Percentiles rank a stretch among this genome's conserved stretches.
Evolutionary conservation across 2,329 filamentous ascomycete genomes (phyloP).

Genomic region (Penicillium olsonii): DNA sequence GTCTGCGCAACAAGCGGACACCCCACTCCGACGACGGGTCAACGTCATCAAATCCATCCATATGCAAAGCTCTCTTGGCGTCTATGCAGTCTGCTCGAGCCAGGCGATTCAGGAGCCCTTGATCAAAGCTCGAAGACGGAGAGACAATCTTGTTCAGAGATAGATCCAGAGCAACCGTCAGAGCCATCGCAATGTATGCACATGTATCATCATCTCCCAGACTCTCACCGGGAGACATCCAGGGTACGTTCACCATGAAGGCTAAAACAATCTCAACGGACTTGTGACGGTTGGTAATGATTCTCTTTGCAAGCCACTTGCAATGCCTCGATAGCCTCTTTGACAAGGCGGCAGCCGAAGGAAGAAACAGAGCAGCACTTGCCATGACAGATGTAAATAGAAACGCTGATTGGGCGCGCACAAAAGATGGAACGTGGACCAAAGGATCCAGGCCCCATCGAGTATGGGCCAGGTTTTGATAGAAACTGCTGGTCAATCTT

Average conservation of each 20-base stretch:
- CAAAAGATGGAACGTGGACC: constrained; percentile 66
- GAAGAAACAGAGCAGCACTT: constrained; percentile 67
- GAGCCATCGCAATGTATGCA: constrained; percentile 68
- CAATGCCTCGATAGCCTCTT: constrained; percentile 66
- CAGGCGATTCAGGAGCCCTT: constrained; percentile 51
- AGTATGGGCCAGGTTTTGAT: constrained; percentile 70
- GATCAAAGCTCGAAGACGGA: constrained; percentile 53
- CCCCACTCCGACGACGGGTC: constrained; percentile 63
- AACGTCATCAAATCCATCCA: constrained; percentile 68
- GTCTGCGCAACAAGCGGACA: constrained; percentile 61
- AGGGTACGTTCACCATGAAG: constrained; percentile 75
- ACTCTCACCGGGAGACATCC: constrained; percentile 59
- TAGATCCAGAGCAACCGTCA: constrained; percentile 69
- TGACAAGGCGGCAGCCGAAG: constrained; percentile 63
- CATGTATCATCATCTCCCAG: constrained; percentile 68
- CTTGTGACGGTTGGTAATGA: constrained; percentile 63
- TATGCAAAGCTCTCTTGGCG: constrained; percentile 62
- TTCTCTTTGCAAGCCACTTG: constrained; percentile 61
- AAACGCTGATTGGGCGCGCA: constrained; percentile 68
- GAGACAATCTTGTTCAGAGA: constrained; percentile 70
- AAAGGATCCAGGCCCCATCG: constrained; percentile 71
- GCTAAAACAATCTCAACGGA: constrained; percentile 74
- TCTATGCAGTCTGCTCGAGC: constrained; percentile 70
- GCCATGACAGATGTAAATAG: constrained; percentile 71
- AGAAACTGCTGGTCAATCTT: constrained; percentile 55